A percentile compares a stretch with the other conserved stretches of the same genome.
Conservation (phyloP, 768 basidiomycete species). For the Trametes villosa region DNA sequence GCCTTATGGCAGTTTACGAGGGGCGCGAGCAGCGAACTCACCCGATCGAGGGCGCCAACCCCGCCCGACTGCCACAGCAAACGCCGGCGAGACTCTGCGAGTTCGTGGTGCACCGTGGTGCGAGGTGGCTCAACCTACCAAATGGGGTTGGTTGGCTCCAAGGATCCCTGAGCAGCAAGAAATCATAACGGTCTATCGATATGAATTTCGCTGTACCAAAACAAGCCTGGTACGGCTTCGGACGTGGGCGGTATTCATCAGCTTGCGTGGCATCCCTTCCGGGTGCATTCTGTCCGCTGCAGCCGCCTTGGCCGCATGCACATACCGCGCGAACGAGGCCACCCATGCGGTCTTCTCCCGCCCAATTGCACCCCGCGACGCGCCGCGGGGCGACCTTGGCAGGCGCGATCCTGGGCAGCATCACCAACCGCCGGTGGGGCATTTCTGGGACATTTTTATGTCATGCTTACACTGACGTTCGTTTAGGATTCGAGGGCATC, state of each 20-base stretch:
- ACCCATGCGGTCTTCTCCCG: slow-evolving; percentile 26
- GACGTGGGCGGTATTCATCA: slow-evolving; percentile 33
- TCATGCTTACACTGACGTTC: slow-evolving; percentile 35
- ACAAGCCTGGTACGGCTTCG: no score
- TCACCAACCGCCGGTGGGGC: slow-evolving; percentile 38
- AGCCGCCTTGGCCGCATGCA: slow-evolving; percentile 33
- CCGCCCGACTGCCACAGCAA: no score
- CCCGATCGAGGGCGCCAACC: no score
- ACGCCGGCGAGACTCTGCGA: no score
- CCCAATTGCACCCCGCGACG: slow-evolving; percentile 31
- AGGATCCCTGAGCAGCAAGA: no score
- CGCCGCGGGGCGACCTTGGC: slow-evolving; percentile 38
- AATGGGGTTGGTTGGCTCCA: no score
- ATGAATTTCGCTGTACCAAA: no score
- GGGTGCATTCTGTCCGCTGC: slow-evolving; percentile 41
- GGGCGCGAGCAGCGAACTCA: no score
- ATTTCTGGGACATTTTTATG: slow-evolving; percentile 36
- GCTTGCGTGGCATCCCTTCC: slow-evolving; percentile 41
- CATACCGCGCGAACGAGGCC: slow-evolving; percentile 24
- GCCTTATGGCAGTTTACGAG: no score
- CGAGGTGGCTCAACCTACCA: no score
- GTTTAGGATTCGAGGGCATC: slow-evolving; percentile 35
- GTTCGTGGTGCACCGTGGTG: no score
- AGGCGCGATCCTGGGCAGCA: slow-evolving; percentile 37
- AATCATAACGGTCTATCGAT: no score